phyloP scores from a whole-genome alignment of 257 asterid genomes.

The Capsicum pubescens region DNA sequence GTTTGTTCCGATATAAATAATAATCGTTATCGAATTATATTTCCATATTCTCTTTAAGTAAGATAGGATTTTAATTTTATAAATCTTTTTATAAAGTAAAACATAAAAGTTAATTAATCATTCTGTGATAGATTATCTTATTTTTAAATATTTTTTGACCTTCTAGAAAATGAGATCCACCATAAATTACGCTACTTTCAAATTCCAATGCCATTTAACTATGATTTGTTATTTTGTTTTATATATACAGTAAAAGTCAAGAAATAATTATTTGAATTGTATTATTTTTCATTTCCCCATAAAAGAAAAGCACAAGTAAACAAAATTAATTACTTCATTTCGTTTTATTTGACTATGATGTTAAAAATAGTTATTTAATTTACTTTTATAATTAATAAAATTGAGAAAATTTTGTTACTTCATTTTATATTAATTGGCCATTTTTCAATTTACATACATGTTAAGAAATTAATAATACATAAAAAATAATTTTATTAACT shows the following conservation, averaged over 20 bases:
- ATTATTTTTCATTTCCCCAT: not conserved
- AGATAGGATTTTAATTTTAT: too few relatives aligned
- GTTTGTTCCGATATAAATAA: too few relatives aligned
- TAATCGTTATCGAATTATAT: too few relatives aligned
- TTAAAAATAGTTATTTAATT: too few relatives aligned
- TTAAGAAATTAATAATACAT: too few relatives aligned
- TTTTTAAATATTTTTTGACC: not conserved
- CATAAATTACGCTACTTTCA: not conserved
- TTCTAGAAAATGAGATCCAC: constrained; percentile 11
- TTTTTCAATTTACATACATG: too few relatives aligned
- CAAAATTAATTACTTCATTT: not conserved
- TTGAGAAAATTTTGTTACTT: too few relatives aligned
- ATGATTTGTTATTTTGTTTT: not conserved
- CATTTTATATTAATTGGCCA: too few relatives aligned
- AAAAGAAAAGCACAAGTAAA: not conserved
- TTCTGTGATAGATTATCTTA: not conserved
- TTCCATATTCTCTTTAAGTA: too few relatives aligned
- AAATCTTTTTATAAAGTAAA: not conserved
- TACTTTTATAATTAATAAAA: too few relatives aligned
- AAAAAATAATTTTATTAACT: too few relatives aligned
- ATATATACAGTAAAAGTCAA: constrained; percentile 11
- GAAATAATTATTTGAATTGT: not conserved
- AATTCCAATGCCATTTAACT: not conserved
- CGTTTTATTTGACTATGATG: too few relatives aligned
- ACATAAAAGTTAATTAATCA: not conserved